Evolutionary conservation across 208 protist genomes (phyloP), one percentile per base, ranked within the genome.

Genomic region (Angomonas deanei): DNA sequence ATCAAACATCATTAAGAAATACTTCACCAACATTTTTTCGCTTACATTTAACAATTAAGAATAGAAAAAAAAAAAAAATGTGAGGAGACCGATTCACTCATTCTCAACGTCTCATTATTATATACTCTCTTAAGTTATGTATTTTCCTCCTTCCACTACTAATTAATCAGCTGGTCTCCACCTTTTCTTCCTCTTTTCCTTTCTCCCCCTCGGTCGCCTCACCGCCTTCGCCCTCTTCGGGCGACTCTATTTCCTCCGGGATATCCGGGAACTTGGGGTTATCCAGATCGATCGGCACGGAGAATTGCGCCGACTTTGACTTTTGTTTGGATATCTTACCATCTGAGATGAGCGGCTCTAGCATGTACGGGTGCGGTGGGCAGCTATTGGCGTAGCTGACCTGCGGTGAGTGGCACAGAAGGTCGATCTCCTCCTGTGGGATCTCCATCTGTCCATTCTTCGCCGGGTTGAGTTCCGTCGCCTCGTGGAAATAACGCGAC

Each of bases 231-330:
- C 49, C 46, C 54, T 74, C 80, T 33, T 88, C 80, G 36, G n/a
- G n/a, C n/a, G n/a, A n/a, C n/a, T n/a, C n/a, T n/a, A 94, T 28
- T 61, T 94, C 85, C 42, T 92, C 81, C 0, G 88, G 81, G 24
- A 94, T 94, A 64, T 94, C 88, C 2, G 88, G 88, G 61, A 92
- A 94, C 62, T 89, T 84, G 13, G 88, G 88, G 42, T 85, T 88
- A 52, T 91, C 72, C 31, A 78, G 71, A 32, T 94, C 88, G 36
- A 94, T 83, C 19, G 49, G 60, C 13, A 86, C 62, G 23, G 81
- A 34, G 49, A 68, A 69, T 52, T 82, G 69, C 58, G 78, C 58
- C 3, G 64, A 69, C 58, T 86, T 84, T 53, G 74, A 79, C 32
- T 70, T 79, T 68, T 94, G 88, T 72, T 87, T 88, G 15, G 85